Conservation (phyloP, 2,329 filamentous ascomycete species). For the Fusarium hainanense region DNA sequence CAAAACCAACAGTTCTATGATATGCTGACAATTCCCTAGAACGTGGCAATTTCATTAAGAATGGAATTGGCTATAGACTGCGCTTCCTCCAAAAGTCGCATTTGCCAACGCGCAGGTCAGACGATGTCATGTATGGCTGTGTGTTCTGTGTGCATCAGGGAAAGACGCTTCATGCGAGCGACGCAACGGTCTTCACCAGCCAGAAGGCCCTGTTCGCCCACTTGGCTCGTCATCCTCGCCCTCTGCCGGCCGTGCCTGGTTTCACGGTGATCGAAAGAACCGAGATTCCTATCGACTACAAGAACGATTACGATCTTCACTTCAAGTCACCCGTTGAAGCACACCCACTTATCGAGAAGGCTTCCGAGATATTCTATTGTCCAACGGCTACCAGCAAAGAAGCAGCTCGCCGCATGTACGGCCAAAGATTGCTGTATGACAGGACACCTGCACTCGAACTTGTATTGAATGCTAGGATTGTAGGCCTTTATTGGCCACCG, state of each 20-base stretch:
- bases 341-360: slow-evolving; percentile 57
- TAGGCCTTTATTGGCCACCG: slow-evolving; percentile 62
- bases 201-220: slow-evolving; percentile 65
- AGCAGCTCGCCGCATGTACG: slow-evolving; percentile 60
- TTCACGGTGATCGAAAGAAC: slow-evolving; percentile 60
- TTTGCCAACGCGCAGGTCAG: slow-evolving; percentile 59
- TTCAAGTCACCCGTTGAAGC: slow-evolving; percentile 55
- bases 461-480: slow-evolving; percentile 60
- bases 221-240: slow-evolving; percentile 64
- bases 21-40: slow-evolving; percentile 48
- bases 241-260: slow-evolving; percentile 61
- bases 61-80: slow-evolving; percentile 61
- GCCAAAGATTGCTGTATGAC: slow-evolving; percentile 59
- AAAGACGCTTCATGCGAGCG: slow-evolving; percentile 63
- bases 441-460: slow-evolving; percentile 59
- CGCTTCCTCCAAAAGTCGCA: slow-evolving; percentile 69
- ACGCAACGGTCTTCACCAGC: slow-evolving; percentile 67
- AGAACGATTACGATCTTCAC: slow-evolving; percentile 66
- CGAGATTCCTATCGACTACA: slow-evolving; percentile 53
- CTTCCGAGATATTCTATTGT: slow-evolving; percentile 53
- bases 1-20: slow-evolving; percentile 2
- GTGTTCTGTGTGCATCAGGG: slow-evolving; percentile 64
- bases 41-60: slow-evolving; percentile 59
- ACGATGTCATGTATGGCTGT: slow-evolving; percentile 66
- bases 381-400: slow-evolving; percentile 60